Evolutionary conservation across 768 basidiomycete species (phyloP).

Genomic region (Clavulina sp.): DNA sequence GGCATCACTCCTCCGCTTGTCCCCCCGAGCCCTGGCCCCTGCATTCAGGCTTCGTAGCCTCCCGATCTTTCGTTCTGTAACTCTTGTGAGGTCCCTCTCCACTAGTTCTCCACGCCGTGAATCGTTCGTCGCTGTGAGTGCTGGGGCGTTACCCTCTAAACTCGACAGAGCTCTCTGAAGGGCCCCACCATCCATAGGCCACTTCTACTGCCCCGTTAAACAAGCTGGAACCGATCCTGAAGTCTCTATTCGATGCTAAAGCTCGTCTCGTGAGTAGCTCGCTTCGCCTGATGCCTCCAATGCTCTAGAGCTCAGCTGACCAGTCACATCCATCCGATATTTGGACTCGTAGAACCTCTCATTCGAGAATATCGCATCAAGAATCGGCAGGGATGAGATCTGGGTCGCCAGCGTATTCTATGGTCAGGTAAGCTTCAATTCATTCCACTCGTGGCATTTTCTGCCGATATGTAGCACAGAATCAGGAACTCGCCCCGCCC

Average conservation of each 20-base stretch:
- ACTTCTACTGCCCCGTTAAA: neutral
- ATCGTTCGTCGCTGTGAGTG: too few relatives aligned
- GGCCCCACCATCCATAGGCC: too few relatives aligned
- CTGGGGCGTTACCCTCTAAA: neutral
- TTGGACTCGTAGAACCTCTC: neutral
- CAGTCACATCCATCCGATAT: neutral
- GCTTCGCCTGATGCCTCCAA: neutral
- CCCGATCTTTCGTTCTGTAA: too few relatives aligned
- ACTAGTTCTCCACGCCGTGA: too few relatives aligned
- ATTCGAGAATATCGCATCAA: slow-evolving; percentile 12
- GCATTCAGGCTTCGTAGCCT: too few relatives aligned
- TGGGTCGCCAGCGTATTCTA: slow-evolving; percentile 14
- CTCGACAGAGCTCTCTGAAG: too few relatives aligned
- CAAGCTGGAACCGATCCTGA: neutral
- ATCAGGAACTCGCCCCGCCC: too few relatives aligned
- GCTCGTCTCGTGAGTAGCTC: neutral
- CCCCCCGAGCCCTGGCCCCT: too few relatives aligned
- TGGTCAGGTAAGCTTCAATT: slow-evolving; percentile 8
- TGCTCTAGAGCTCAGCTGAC: neutral
- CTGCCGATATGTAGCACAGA: too few relatives aligned
- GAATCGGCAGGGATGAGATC: slow-evolving; percentile 12
- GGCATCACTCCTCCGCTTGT: too few relatives aligned
- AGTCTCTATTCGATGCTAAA: neutral
- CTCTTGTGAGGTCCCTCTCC: too few relatives aligned
- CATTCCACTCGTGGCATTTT: neutral